Base-by-base conservation (phyloP, 2,329 filamentous ascomycete genomes). In the Onygena corvina region DNA sequence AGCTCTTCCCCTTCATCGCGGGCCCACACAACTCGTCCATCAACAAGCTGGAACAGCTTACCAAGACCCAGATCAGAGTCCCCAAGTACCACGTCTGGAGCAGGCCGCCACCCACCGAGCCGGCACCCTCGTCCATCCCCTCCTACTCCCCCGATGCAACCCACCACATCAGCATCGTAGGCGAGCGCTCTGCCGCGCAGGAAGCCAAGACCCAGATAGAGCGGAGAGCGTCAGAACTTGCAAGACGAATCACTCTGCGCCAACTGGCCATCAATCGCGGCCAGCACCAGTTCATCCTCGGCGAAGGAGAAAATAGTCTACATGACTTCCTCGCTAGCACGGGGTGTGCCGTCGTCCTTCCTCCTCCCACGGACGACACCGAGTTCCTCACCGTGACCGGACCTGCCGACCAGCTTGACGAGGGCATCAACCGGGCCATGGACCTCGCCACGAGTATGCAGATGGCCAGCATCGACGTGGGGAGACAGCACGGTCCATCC, bases 1-100 rank as follows among this genome's bases (percentile, higher is more conserved):
- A 94, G 64, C 93, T 92, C 67, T 98, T 92, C 68, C 90, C 90
- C 47, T 98, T 98, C 72, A 83, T 98, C 65, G 83, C 87, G 20
- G 88, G 88, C 45, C 79, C 83, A 7, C 77, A 84, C 63, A 86
- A 88, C 62, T 72, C 76, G 42, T 71, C 79, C 46, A 69, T 86
- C 49, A 74, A 78, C 55, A 76, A 76, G 31, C 73, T 94, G 47
- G 84, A 90, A 66, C 71, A 80, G 52, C 77, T 77, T 53, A 83
- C 83, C 54, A 85, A 86, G 53, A 74, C 94, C 30, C 83, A 85
- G 62, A 76, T 98, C 54, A 79, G 85, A 50, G 82, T 98, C 42
- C 92, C 92, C 36, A 76, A 84, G 47, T 85, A 93, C 65, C 79
- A 86, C 64, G 83, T 78, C 9, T 89, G 83, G 78, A 77, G 69